phyloP scores from a whole-genome alignment of 129 eudicot genomes.

The carrot (Daucus carota) region DNA sequence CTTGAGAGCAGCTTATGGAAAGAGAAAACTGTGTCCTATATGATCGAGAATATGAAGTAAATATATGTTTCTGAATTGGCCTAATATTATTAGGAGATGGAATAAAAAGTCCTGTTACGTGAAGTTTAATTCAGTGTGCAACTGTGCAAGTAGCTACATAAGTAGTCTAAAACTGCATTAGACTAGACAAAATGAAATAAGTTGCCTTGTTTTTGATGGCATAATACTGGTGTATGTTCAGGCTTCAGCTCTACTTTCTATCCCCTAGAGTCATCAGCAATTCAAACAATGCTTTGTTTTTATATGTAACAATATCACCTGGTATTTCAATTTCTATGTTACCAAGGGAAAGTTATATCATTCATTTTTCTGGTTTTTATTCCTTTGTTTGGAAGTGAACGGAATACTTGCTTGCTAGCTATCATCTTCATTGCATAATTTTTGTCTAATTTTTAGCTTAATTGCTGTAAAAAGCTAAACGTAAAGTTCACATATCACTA shows the following conservation, averaged over 20 bases:
- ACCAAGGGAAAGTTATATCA: background rate
- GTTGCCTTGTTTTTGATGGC: background rate
- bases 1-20: conserved; percentile 54
- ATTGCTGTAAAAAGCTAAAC: no score
- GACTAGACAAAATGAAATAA: conserved; percentile 1
- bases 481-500: no score
- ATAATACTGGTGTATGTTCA: background rate
- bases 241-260: background rate
- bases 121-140: background rate
- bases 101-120: background rate
- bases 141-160: background rate
- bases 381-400: background rate
- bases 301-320: background rate
- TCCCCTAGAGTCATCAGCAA: background rate
- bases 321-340: background rate
- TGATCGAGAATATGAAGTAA: conserved; percentile 27
- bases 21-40: conserved; percentile 34
- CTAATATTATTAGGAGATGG: background rate
- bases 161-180: conserved; percentile 11
- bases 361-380: no score
- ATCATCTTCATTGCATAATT: no score
- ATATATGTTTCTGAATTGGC: background rate
- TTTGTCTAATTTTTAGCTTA: no score
- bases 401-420: background rate
- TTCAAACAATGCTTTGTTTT: background rate